These are phyloP conservation scores for Colletotrichum lini DNA, from an alignment of 2,329 filamentous ascomycete genomes.

Conservation along the genomic window DNA sequence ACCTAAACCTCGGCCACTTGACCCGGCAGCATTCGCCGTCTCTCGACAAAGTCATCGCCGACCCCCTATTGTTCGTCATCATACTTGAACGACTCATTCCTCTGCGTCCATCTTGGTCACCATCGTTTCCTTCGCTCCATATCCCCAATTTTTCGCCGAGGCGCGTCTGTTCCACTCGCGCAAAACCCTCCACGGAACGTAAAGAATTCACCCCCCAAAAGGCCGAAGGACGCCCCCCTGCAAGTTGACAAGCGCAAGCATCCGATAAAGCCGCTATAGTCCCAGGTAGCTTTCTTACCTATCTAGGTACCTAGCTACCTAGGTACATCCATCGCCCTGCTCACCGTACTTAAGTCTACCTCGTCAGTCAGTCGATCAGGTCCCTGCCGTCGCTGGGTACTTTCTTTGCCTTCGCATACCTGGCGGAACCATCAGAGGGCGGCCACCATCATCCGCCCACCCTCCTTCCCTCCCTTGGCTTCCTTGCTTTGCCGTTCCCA, in stretches of 20 bases:
- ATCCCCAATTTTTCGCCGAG: constrained; percentile 1
- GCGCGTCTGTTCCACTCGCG: constrained; percentile 27
- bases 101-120: not conserved
- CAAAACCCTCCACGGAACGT: constrained; percentile 28
- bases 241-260: constrained; percentile 37
- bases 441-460: constrained; percentile 7
- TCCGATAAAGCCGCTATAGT: constrained; percentile 30
- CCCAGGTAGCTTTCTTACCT: not conserved
- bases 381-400: constrained; percentile 2
- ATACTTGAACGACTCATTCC: constrained; percentile 17
- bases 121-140: constrained; percentile 8
- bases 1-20: constrained; percentile 1
- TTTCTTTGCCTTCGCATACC: constrained; percentile 16
- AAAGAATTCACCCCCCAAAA: constrained; percentile 15
- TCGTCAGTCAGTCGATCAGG: not conserved
- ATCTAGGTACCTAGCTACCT: not conserved
- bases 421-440: constrained; percentile 19
- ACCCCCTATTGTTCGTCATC: constrained; percentile 4
- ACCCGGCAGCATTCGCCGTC: not conserved
- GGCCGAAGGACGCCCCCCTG: constrained; percentile 21
- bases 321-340: no score
- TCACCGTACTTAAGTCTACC: not conserved
- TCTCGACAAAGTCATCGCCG: constrained; percentile 7
- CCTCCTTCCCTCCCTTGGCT: constrained; percentile 16
- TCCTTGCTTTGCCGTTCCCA: constrained; percentile 36